Evolutionary conservation across 352 stramenopile genomes (phyloP), one percentile per base, ranked within the genome.

Genomic region (Hyphochytrium catenoides): DNA sequence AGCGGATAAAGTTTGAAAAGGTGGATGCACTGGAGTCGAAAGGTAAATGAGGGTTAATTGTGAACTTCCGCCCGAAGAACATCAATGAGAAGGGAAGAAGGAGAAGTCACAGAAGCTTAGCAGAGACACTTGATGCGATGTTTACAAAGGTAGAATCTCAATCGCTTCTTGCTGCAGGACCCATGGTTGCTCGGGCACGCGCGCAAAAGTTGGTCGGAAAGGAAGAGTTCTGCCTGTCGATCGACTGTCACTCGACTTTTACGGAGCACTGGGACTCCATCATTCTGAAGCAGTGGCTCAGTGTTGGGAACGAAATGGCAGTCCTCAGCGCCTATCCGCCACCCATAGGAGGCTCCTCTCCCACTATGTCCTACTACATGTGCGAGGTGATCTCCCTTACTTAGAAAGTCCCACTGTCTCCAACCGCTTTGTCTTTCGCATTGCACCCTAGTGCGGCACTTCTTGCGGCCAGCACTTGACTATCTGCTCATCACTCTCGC

Each of bases 181-280:
- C 36, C 5, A 43, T 9, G 4, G 8, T 31, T 21, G 36, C 36
- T 3, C 9, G 36, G n/a, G 28, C 34, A 22, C 29, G 21, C n/a
- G 28, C 34, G 18, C 36, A 43, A 29, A 17, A 64, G 34, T 47
- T 82, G 21, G 23, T 62, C 8, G 37, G 48, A 3, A 56, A 79
- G 17, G 52, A 83, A 42, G 66, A 85, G 44, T 87, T 79, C 54
- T 90, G 72, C 44, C 68, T 90, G 57, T 60, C 74, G 47, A 78
- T 62, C 27, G 72, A 90, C 47, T 59, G 50, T 26, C 73, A 88
- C 52, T 86, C 79, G 55, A 59, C 82, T 32, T 85, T 87, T 40
- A 51, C 59, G 8, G 39, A 68, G 5, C 31, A 69, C 34, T 91
- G 63, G 55, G 74, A 91, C 48, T 44, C 51, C 3, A 38, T 41